Conservation (phyloP, 371 early-diverging fungal genomes). For the Mortierella sp. region DNA sequence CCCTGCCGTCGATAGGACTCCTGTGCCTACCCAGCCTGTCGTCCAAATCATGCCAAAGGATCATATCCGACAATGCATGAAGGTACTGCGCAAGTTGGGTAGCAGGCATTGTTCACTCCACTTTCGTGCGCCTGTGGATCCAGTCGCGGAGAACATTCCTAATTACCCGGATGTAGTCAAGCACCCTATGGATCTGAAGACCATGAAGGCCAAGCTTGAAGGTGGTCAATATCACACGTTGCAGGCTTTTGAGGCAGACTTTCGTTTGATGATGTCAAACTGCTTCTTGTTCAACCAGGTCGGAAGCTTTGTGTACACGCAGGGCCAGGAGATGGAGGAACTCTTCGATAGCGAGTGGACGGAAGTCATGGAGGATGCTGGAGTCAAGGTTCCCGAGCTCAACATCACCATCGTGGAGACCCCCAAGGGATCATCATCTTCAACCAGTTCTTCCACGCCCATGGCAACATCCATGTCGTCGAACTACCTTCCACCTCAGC, state of each 20-base stretch:
- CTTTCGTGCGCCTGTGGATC: constrained; percentile 94
- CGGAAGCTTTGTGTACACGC: constrained; percentile 84
- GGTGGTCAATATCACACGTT: constrained; percentile 63
- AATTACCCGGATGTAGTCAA: constrained; percentile 89
- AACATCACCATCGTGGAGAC: constrained; percentile 67
- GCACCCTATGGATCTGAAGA: constrained; percentile 97
- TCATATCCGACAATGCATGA: constrained; percentile 33
- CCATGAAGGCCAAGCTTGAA: constrained; percentile 88
- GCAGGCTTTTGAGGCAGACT: constrained; percentile 69
- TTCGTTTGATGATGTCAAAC: constrained; percentile 83
- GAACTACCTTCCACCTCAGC: not conserved
- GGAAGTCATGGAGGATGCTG: constrained; percentile 22
- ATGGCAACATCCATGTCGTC: not conserved
- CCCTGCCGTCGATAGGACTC: constrained; percentile 9
- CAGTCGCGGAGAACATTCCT: constrained; percentile 85
- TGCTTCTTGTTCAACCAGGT: constrained; percentile 92
- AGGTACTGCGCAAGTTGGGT: constrained; percentile 40
- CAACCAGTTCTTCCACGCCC: not conserved
- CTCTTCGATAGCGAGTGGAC: constrained; percentile 71
- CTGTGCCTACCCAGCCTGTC: not conserved
- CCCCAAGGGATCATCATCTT: constrained; percentile 35
- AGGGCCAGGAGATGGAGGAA: constrained; percentile 78
- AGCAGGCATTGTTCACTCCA: constrained; percentile 28
- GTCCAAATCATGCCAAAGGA: constrained; percentile 28
- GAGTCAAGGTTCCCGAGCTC: constrained; percentile 45